Conservation (phyloP, 1,139 yeast species). For the Nadsonia commutata region DNA sequence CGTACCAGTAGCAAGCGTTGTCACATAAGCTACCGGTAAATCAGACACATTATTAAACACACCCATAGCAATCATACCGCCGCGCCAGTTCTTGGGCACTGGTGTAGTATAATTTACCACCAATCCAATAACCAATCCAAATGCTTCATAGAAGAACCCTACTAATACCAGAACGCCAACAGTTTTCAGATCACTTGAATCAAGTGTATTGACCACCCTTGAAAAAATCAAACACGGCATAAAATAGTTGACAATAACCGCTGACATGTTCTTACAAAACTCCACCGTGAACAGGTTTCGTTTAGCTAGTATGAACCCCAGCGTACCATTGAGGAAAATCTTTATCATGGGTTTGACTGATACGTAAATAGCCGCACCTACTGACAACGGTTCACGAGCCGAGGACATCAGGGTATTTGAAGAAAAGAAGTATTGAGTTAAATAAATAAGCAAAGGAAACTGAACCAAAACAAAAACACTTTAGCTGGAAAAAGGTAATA, state of each 20-base stretch:
- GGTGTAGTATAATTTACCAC: conserved; percentile 26
- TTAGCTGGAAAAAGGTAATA: too few relatives aligned
- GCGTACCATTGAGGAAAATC: conserved; percentile 58
- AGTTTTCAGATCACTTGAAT: conserved; percentile 56
- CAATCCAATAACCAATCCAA: conserved; percentile 20
- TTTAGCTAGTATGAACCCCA: conserved; percentile 57
- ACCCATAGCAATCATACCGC: conserved; percentile 63
- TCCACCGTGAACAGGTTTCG: conserved; percentile 52
- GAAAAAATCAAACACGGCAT: conserved; percentile 69
- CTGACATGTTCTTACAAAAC: conserved; percentile 51
- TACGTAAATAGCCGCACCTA: conserved; percentile 64
- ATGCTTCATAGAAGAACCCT: conserved; percentile 33
- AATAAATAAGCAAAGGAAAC: too few relatives aligned
- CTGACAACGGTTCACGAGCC: conserved; percentile 16
- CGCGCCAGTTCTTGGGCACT: conserved; percentile 61
- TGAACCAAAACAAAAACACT: too few relatives aligned
- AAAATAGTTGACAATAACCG: conserved; percentile 54
- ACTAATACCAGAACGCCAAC: conserved; percentile 60
- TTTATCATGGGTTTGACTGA: conserved; percentile 81
- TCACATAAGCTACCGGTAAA: conserved; percentile 79
- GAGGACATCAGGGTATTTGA: too few relatives aligned
- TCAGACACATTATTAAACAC: conserved; percentile 51
- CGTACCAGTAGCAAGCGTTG: conserved; percentile 54
- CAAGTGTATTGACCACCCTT: conserved; percentile 56
- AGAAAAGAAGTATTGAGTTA: too few relatives aligned